Percentiles rank a stretch among this genome's conserved stretches.
Conservation (phyloP, 306 rosid species). For the Castanopsis chinensis region DNA sequence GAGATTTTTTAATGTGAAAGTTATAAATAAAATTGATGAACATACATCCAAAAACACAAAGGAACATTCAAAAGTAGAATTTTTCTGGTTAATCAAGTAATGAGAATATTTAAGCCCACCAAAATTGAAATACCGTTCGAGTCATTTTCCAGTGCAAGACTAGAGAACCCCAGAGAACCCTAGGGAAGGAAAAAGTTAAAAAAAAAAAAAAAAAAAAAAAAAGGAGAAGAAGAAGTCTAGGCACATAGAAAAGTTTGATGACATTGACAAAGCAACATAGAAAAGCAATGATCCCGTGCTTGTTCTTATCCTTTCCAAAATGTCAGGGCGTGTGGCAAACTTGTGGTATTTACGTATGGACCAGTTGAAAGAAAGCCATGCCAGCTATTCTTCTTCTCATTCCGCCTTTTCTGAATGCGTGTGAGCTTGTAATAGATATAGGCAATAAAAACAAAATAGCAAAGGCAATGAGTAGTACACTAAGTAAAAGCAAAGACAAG, state of each 20-base stretch:
- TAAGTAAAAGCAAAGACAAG: background rate
- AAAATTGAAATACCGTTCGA: too few relatives aligned
- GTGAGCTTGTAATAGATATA: background rate
- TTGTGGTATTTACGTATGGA: background rate
- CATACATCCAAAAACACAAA: too few relatives aligned
- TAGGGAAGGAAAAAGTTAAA: background rate
- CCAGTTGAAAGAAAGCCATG: background rate
- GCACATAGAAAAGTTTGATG: background rate
- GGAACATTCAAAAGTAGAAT: too few relatives aligned
- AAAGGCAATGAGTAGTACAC: background rate
- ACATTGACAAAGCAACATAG: background rate
- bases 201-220: background rate
- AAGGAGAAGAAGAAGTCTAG: too few relatives aligned
- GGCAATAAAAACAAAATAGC: background rate
- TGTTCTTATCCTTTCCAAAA: background rate
- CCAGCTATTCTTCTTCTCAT: background rate
- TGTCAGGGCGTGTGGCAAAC: conserved; percentile 3
- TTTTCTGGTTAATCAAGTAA: too few relatives aligned
- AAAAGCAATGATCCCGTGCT: background rate
- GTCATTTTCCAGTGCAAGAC: background rate
- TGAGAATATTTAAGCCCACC: too few relatives aligned
- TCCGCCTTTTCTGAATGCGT: background rate
- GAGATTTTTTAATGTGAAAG: too few relatives aligned
- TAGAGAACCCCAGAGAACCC: background rate
- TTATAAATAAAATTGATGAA: too few relatives aligned